Evolutionary conservation across 345 rosid species (phyloP).

Genomic region (Arabidopsis thaliana): DNA sequence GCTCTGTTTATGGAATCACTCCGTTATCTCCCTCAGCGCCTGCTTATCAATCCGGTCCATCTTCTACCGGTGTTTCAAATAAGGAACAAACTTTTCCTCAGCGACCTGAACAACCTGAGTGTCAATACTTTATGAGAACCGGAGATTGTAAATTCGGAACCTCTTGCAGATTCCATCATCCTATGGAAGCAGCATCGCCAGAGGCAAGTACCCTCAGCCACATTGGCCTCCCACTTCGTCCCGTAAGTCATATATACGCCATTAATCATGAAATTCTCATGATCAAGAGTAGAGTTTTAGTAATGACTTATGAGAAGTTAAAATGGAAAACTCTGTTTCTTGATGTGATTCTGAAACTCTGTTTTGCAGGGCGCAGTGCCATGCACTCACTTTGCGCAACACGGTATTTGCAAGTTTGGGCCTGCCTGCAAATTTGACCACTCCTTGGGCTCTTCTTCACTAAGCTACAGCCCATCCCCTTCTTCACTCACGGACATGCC

Average conservation of each 20-base stretch:
- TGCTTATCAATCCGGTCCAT: slow-evolving; percentile 56
- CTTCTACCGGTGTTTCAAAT: slow-evolving; percentile 60
- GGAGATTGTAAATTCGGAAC: slow-evolving; percentile 90
- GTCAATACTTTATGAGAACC: slow-evolving; percentile 85
- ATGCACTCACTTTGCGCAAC: slow-evolving; percentile 66
- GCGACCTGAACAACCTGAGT: slow-evolving; percentile 86
- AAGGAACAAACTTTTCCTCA: slow-evolving; percentile 77
- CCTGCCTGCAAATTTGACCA: slow-evolving; percentile 82
- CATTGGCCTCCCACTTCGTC: slow-evolving; percentile 81
- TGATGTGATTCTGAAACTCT: slow-evolving; percentile 26
- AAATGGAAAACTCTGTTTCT: slow-evolving; percentile 29
- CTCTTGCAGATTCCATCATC: slow-evolving; percentile 93
- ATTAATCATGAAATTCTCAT: not conserved
- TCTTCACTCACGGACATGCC: slow-evolving; percentile 85
- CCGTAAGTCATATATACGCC: slow-evolving; percentile 56
- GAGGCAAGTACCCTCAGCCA: slow-evolving; percentile 62
- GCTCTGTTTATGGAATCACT: slow-evolving; percentile 62
- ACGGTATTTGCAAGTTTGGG: slow-evolving; percentile 75
- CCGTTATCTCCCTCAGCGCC: slow-evolving; percentile 71
- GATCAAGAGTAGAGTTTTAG: slow-evolving; percentile 12
- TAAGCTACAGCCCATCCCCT: slow-evolving; percentile 75
- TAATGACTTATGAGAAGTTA: not conserved
- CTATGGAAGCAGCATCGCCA: slow-evolving; percentile 57
- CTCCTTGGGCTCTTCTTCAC: slow-evolving; percentile 54
- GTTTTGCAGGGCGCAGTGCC: slow-evolving; percentile 65